Evolutionary conservation across 768 basidiomycete genomes (phyloP), one percentile per base, ranked within the genome.

Genomic region (Trametes coccinea): DNA sequence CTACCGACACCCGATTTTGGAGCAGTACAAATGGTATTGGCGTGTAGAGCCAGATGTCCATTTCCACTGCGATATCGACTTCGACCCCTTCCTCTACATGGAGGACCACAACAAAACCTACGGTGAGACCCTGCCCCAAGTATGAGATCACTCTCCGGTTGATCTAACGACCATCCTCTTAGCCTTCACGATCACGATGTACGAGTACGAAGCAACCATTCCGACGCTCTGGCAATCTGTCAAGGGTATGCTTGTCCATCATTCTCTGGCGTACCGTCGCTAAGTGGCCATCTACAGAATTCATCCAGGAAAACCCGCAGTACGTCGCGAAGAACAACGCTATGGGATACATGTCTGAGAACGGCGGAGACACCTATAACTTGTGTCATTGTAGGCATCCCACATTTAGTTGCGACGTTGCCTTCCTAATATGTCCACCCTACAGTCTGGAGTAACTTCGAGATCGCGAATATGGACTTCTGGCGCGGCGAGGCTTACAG

Each of bases 381-480:
- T 71, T 80, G 49, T 89, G 87, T 67, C 85, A 87, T 66, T 87
- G 84, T 86, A 64, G 67, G 84, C 70, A 41, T 39, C 53, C 22
- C 37, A 34, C 14, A 43, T 37, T 41, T 17, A 37, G 29, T 8
- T 16, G 16, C 30, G 5, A 39, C 30, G n/a, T n/a, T n/a, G n/a
- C n/a, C n/a, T n/a, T n/a, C n/a, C n/a, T n/a, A n/a, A n/a, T n/a
- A n/a, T n/a, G n/a, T n/a, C n/a, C n/a, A n/a, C n/a, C n/a, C n/a
- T n/a, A n/a, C 60, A 83, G 82, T 84, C 75, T 86, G 85, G 85
- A 81, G 78, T 61, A 88, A 86, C 72, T 88, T 88, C 67, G 86
- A 91, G 75, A 96, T 98, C 61, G 93, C 84, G 2, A 85, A 89
- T 68, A 84, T 97, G 79, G 86, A 92, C 65, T 92, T 96, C 72